phyloP scores from a whole-genome alignment of 352 stramenopile species.

The Globisporangium solare region DNA sequence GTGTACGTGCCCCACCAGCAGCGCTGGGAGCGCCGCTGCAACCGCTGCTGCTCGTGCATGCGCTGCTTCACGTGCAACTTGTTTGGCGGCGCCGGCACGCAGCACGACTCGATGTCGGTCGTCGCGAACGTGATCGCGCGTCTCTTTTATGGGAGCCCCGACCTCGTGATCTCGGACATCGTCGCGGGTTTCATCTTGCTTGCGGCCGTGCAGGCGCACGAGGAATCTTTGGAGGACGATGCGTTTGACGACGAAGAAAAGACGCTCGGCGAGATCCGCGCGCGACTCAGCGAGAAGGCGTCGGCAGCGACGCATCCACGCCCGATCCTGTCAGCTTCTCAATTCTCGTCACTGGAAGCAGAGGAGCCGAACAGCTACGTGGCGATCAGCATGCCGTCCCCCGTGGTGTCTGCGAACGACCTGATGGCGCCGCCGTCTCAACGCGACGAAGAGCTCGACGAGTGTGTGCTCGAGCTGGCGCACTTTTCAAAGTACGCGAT shows the following conservation, averaged over 20 bases:
- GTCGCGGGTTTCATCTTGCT: slow-evolving; percentile 80
- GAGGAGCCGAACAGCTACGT: slow-evolving; percentile 30
- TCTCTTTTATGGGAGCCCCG: slow-evolving; percentile 83
- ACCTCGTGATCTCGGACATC: slow-evolving; percentile 87
- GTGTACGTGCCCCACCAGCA: slow-evolving; percentile 79
- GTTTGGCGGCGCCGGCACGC: slow-evolving; percentile 78
- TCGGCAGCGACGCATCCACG: neutral
- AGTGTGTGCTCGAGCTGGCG: slow-evolving; percentile 58
- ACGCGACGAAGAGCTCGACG: slow-evolving; percentile 42
- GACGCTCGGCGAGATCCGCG: slow-evolving; percentile 46
- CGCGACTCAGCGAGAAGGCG: slow-evolving; percentile 22
- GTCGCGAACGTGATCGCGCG: slow-evolving; percentile 81
- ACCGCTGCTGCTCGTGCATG: slow-evolving; percentile 68
- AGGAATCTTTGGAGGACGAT: slow-evolving; percentile 40
- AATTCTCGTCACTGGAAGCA: slow-evolving; percentile 20
- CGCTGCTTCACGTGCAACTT: slow-evolving; percentile 86
- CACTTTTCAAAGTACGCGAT: slow-evolving; percentile 84
- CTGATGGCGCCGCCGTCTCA: slow-evolving; percentile 21
- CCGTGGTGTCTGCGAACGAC: slow-evolving; percentile 1
- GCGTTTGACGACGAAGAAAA: slow-evolving; percentile 33
- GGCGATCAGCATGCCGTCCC: slow-evolving; percentile 45
- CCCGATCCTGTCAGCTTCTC: slow-evolving; percentile 11
- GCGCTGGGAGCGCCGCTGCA: slow-evolving; percentile 76
- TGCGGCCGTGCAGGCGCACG: slow-evolving; percentile 74
- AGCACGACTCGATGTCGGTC: slow-evolving; percentile 85